Evolutionary conservation across 768 basidiomycete species (phyloP).

Genomic region (Auriculariales sp.): DNA sequence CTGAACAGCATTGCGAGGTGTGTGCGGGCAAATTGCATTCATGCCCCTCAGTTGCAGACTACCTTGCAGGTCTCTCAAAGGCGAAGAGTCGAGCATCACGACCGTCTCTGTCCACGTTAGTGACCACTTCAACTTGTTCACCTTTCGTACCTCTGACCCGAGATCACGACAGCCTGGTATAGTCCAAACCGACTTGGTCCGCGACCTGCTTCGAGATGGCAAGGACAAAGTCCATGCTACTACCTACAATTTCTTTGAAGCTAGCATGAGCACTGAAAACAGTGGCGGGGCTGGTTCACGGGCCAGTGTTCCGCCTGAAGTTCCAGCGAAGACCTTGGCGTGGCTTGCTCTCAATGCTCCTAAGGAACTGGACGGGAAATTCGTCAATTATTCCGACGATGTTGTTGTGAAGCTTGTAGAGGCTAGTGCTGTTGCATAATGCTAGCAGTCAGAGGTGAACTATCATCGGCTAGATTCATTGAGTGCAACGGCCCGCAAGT

Average conservation of each 20-base stretch:
- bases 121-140: too few relatives aligned
- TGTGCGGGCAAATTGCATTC: neutral
- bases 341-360: conserved; percentile 53
- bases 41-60: neutral
- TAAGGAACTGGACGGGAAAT: conserved; percentile 54
- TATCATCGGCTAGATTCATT: too few relatives aligned
- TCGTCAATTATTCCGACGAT: conserved; percentile 67
- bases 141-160: too few relatives aligned
- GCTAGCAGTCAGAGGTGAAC: too few relatives aligned
- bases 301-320: conserved; percentile 42
- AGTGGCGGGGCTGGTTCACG: neutral
- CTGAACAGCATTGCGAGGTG: conserved; percentile 76
- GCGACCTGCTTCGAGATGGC: neutral
- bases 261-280: neutral
- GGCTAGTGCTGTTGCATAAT: too few relatives aligned
- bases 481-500: too few relatives aligned
- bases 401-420: conserved; percentile 15
- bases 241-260: neutral
- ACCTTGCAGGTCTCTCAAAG: conserved; percentile 57
- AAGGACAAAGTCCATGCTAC: neutral
- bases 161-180: neutral
- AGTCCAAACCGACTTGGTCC: neutral
- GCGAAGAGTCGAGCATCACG: conserved; percentile 62
- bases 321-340: conserved; percentile 67
- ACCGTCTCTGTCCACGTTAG: conserved; percentile 50